A percentile compares a stretch with the other conserved stretches of the same genome.
These are phyloP conservation scores for Knoxia roxburghii DNA, from an alignment of 257 asterid species.

Conservation along the genomic window DNA sequence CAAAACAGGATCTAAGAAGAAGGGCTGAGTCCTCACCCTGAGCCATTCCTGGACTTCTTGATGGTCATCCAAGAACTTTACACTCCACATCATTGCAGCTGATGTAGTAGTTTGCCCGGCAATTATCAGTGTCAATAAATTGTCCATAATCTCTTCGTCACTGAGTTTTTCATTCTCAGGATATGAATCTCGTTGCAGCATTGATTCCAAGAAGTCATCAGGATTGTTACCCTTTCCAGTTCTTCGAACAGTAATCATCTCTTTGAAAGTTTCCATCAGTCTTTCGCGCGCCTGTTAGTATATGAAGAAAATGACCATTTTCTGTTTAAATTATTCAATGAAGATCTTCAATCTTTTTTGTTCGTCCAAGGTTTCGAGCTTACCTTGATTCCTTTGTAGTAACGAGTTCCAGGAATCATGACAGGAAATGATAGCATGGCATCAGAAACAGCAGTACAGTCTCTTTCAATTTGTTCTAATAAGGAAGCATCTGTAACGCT, in stretches of 20 bases:
- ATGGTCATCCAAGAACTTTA: slow-evolving; percentile 48
- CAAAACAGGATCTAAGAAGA: neutral
- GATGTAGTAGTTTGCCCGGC: slow-evolving; percentile 61
- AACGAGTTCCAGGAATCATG: slow-evolving; percentile 54
- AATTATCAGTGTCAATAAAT: slow-evolving; percentile 39
- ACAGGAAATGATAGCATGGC: slow-evolving; percentile 51
- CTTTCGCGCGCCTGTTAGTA: slow-evolving; percentile 42
- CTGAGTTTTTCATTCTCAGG: slow-evolving; percentile 40
- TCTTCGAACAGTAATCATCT: slow-evolving; percentile 34
- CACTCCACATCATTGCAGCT: slow-evolving; percentile 71
- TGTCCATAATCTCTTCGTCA: slow-evolving; percentile 63
- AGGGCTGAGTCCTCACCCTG: slow-evolving; percentile 25
- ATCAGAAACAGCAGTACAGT: slow-evolving; percentile 36
- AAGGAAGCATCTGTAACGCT: slow-evolving; percentile 36
- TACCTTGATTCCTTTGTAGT: slow-evolving; percentile 55
- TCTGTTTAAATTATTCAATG: too few relatives aligned
- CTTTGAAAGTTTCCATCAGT: slow-evolving; percentile 38
- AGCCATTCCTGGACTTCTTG: slow-evolving; percentile 36
- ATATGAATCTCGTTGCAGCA: slow-evolving; percentile 43
- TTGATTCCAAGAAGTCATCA: slow-evolving; percentile 47
- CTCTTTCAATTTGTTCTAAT: slow-evolving; percentile 35
- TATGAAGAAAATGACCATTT: too few relatives aligned
- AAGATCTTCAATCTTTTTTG: neutral
- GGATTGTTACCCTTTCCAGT: slow-evolving; percentile 19
- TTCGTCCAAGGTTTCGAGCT: neutral